phyloP scores from a whole-genome alignment of 257 asterid genomes.

The Knoxia roxburghii region DNA sequence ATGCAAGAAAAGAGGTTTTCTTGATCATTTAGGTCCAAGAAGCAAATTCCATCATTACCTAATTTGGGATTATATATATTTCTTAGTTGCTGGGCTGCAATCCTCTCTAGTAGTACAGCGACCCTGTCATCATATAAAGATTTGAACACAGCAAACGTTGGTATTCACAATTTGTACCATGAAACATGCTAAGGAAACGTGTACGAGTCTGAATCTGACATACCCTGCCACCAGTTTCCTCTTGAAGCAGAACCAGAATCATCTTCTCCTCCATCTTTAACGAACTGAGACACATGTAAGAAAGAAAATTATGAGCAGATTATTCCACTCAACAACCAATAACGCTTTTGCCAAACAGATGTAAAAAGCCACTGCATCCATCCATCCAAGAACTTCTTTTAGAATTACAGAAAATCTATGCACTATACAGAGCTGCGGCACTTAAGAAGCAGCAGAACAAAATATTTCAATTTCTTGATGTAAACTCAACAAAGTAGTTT shows the following conservation, averaged over 20 bases:
- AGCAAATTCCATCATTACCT: constrained; percentile 22
- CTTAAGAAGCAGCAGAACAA: no score
- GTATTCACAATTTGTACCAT: background rate
- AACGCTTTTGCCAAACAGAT: background rate
- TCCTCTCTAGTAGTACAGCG: constrained; percentile 59
- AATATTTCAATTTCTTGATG: no score
- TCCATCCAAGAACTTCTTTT: background rate
- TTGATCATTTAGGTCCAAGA: no score
- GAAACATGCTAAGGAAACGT: background rate
- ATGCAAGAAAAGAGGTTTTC: background rate
- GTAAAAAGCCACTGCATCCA: background rate
- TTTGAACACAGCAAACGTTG: background rate
- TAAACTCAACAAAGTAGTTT: background rate
- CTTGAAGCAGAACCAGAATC: constrained; percentile 67
- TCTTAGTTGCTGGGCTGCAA: constrained; percentile 19
- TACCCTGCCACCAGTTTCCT: constrained; percentile 97
- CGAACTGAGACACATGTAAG: constrained; percentile 24
- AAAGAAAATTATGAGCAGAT: background rate
- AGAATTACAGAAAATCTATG: background rate
- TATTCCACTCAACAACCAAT: background rate
- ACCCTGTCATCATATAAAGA: constrained; percentile 41
- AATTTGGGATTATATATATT: constrained; percentile 22
- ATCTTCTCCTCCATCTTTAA: constrained; percentile 58
- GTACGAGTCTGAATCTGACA: background rate
- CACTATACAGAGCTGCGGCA: no score